Percentiles rank a stretch among this genome's conserved stretches.
Evolutionary conservation across 2,329 filamentous ascomycete genomes (phyloP).

Genomic region (Triangularia verruculosa): DNA sequence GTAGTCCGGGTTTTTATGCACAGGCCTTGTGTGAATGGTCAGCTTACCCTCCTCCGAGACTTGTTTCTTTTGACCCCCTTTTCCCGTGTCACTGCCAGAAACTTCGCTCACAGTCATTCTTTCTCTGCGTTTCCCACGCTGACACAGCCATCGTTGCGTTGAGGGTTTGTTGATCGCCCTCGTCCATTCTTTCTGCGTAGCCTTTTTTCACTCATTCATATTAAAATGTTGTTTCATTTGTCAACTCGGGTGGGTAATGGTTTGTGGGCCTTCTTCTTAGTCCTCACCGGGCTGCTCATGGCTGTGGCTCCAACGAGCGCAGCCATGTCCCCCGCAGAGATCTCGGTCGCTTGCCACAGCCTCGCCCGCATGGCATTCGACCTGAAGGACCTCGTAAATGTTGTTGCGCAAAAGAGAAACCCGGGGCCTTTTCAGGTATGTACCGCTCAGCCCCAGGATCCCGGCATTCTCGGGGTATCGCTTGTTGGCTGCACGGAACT

Average conservation of each 20-base stretch:
- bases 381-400: constrained; percentile 22
- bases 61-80: background rate
- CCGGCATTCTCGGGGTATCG: background rate
- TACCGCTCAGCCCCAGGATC: background rate
- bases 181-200: constrained; percentile 18
- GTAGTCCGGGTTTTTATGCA: background rate
- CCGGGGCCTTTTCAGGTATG: constrained; percentile 23
- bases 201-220: background rate
- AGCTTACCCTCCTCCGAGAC: background rate
- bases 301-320: constrained; percentile 9
- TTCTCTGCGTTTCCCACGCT: background rate
- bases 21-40: background rate
- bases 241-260: background rate
- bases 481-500: background rate
- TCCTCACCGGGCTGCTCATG: constrained; percentile 13
- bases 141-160: constrained; percentile 4
- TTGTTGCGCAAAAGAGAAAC: constrained; percentile 15
- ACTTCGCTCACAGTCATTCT: constrained; percentile 1
- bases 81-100: background rate
- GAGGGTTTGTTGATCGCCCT: constrained; percentile 11
- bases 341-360: constrained; percentile 18
- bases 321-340: constrained; percentile 20
- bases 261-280: constrained; percentile 1
- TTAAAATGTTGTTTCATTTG: constrained; percentile 10
- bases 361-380: constrained; percentile 23